Percentiles rank a stretch among this genome's conserved stretches.
Evolutionary conservation across 1,284 basidiomycete genomes (phyloP).

Genomic region (Sporisorium graminicola): DNA sequence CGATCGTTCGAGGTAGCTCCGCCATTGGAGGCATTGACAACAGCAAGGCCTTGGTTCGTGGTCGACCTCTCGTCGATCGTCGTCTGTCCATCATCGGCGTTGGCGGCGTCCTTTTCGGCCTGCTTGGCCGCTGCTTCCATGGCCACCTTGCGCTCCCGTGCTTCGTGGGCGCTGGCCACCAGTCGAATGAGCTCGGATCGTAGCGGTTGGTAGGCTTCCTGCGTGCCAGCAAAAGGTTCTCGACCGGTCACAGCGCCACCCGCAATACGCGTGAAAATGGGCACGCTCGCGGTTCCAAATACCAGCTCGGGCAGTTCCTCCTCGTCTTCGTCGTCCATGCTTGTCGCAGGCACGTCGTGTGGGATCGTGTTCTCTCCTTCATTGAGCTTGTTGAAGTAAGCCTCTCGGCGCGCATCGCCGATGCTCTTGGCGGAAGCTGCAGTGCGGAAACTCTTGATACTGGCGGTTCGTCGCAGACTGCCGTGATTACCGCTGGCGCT

Average conservation of each 20-base stretch:
- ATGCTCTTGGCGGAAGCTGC: constrained; percentile 49
- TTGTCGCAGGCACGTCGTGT: constrained; percentile 16
- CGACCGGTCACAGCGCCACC: constrained; percentile 7
- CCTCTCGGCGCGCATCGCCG: constrained; percentile 57
- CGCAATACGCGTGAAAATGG: constrained; percentile 48
- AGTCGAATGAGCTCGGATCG: constrained; percentile 42
- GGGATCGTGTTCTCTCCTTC: constrained; percentile 21
- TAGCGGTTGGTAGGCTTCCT: constrained; percentile 41
- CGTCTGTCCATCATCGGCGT: constrained; percentile 45
- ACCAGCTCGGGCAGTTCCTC: constrained; percentile 65
- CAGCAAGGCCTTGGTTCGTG: constrained; percentile 20
- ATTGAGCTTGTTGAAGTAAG: constrained; percentile 57
- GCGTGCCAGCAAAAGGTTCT: constrained; percentile 27
- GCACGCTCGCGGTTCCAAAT: constrained; percentile 65
- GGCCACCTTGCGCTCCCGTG: constrained; percentile 39
- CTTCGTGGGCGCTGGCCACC: constrained; percentile 30
- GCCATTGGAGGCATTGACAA: not conserved
- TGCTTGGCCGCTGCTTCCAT: constrained; percentile 44
- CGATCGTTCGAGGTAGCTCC: constrained; percentile 11
- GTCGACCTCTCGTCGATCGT: constrained; percentile 46
- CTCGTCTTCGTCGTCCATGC: constrained; percentile 58
- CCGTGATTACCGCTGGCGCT: constrained; percentile 17
- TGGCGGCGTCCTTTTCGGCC: constrained; percentile 42
- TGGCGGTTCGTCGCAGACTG: constrained; percentile 50
- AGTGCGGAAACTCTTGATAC: constrained; percentile 57